These are phyloP conservation scores for Pleodorina starrii DNA, from an alignment of 139 green algal species.

Conservation along the genomic window DNA sequence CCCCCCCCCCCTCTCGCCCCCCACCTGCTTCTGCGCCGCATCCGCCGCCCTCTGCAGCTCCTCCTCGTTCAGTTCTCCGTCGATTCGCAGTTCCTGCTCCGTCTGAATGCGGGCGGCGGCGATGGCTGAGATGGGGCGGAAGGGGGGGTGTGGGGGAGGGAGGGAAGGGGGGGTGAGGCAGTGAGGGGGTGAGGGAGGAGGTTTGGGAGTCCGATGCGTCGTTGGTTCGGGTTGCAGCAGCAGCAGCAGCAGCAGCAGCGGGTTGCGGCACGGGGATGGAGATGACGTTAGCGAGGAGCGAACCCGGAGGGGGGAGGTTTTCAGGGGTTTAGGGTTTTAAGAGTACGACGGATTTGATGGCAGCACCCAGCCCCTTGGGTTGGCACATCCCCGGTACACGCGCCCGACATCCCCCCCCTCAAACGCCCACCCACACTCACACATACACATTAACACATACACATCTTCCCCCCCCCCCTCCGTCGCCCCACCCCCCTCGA, in stretches of 20 bases:
- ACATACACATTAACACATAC: neutral
- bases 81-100: conserved; percentile 46
- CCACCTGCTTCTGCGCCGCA: conserved; percentile 49
- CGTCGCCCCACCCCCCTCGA: no score
- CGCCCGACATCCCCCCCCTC: no score
- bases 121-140: neutral
- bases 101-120: neutral
- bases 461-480: no score
- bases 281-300: no score
- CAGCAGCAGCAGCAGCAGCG: no score
- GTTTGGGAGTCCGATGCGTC: neutral
- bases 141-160: neutral
- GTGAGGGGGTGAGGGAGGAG: neutral
- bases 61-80: conserved; percentile 57
- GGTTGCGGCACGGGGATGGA: no score
- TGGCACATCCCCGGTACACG: no score
- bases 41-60: conserved; percentile 50
- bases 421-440: neutral
- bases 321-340: no score
- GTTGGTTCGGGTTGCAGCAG: no score
- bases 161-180: neutral
- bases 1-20: neutral
- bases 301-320: no score
- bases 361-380: no score
- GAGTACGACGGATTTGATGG: no score